Percentiles rank a stretch among this genome's conserved stretches.
phyloP scores from a whole-genome alignment of 108 stramenopile genomes.

The Cylindrotheca fusiformis region DNA sequence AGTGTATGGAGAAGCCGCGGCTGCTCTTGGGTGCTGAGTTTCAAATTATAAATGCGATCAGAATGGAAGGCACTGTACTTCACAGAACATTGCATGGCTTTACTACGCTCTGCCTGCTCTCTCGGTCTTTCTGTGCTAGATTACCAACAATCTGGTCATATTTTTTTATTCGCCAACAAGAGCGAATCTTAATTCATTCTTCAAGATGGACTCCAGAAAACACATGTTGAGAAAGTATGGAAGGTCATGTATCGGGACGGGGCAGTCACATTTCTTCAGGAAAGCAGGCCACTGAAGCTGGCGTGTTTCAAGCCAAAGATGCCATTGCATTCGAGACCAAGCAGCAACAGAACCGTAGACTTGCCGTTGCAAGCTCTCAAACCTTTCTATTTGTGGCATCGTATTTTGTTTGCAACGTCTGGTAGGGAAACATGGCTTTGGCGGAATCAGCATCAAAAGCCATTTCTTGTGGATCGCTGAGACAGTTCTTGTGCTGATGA shows the following conservation, averaged over 20 bases:
- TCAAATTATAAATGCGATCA: neutral
- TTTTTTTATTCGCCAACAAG: neutral
- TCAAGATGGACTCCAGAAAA: neutral
- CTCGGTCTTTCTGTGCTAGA: neutral
- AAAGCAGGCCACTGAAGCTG: neutral
- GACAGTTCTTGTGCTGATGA: no score
- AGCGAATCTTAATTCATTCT: neutral
- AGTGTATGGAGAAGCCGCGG: conserved; percentile 8
- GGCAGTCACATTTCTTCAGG: neutral
- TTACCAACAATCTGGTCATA: neutral
- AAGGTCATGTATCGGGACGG: neutral
- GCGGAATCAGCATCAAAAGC: no score
- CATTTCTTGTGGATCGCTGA: no score
- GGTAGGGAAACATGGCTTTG: neutral
- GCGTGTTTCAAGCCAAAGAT: neutral
- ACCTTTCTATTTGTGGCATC: neutral
- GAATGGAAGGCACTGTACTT: no score
- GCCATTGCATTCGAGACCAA: neutral
- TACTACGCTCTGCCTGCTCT: neutral
- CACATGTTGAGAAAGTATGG: neutral
- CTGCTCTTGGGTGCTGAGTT: conserved; percentile 2
- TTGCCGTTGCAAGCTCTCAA: neutral
- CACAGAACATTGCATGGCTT: neutral
- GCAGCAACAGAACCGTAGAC: neutral
- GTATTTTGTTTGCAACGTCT: neutral